Evolutionary conservation across 2,329 filamentous ascomycete genomes (phyloP).

Genomic region (Neurospora sp.): DNA sequence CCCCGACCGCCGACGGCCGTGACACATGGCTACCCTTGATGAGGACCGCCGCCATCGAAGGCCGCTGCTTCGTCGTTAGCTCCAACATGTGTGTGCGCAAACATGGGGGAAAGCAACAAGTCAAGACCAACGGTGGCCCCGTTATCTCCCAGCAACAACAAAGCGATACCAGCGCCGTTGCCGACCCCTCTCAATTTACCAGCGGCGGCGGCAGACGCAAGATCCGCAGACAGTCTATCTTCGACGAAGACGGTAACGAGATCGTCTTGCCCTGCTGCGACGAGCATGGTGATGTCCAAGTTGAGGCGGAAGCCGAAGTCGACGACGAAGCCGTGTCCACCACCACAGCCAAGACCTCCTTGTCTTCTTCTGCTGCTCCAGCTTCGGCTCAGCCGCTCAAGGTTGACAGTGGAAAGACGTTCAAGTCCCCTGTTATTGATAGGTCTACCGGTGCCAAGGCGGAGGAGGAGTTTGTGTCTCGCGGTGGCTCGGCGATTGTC

Average conservation of each 20-base stretch:
- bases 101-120: constrained; percentile 45
- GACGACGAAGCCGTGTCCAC: neutral
- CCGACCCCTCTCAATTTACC: neutral
- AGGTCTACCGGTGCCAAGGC: constrained; percentile 20
- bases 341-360: neutral
- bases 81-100: constrained; percentile 70
- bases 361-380: neutral
- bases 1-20: constrained; percentile 77
- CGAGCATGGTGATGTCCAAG: neutral
- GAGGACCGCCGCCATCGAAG: constrained; percentile 71
- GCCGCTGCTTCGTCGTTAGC: constrained; percentile 74
- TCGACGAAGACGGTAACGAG: constrained; percentile 41
- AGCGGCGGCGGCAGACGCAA: constrained; percentile 18
- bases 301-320: constrained; percentile 6
- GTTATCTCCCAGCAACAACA: neutral
- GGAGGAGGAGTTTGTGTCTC: constrained; percentile 44
- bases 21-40: constrained; percentile 78
- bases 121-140: neutral
- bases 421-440: neutral
- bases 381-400: neutral
- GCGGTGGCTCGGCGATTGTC: constrained; percentile 76
- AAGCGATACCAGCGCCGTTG: constrained; percentile 27
- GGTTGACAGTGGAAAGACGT: neutral
- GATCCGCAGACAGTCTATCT: constrained; percentile 29
- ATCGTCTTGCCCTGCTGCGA: constrained; percentile 26